Conservation (phyloP, 176 grass and related monocot genomes). For the Paspalum vaginatum region DNA sequence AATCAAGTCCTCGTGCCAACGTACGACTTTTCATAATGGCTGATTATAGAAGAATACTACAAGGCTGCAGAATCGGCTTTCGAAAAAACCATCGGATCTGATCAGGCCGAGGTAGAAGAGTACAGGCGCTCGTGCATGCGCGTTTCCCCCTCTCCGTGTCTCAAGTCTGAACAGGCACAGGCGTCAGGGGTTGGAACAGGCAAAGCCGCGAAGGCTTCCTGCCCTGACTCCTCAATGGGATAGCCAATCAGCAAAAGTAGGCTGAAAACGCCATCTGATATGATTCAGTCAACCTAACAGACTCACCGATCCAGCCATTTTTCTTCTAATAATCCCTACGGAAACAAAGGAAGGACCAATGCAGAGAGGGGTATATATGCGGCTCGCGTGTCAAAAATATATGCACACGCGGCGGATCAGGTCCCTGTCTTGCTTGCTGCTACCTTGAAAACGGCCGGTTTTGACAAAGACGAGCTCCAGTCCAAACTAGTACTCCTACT, state of each 20-base stretch:
- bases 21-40: not conserved
- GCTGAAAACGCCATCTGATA: not conserved
- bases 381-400: conserved; percentile 10
- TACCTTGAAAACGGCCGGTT: not conserved
- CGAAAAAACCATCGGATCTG: not conserved
- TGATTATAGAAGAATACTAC: not conserved
- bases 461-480: conserved; percentile 19
- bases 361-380: too few species aligned
- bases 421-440: not conserved
- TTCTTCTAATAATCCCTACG: not conserved
- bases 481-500: too few species aligned
- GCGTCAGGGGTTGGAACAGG: not conserved
- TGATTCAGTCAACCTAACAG: not conserved
- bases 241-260: not conserved
- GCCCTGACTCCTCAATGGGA: not conserved
- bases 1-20: conserved; percentile 12
- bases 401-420: not conserved
- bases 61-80: not conserved
- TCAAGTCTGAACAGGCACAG: not conserved
- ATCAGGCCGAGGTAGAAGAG: too few species aligned
- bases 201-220: not conserved
- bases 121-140: not conserved
- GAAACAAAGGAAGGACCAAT: not conserved
- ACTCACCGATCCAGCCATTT: not conserved
- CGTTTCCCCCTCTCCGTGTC: not conserved